Evolutionary conservation across 1,139 yeast species (phyloP), one percentile per base, ranked within the genome.

Genomic region (Suhomyces taliae): DNA sequence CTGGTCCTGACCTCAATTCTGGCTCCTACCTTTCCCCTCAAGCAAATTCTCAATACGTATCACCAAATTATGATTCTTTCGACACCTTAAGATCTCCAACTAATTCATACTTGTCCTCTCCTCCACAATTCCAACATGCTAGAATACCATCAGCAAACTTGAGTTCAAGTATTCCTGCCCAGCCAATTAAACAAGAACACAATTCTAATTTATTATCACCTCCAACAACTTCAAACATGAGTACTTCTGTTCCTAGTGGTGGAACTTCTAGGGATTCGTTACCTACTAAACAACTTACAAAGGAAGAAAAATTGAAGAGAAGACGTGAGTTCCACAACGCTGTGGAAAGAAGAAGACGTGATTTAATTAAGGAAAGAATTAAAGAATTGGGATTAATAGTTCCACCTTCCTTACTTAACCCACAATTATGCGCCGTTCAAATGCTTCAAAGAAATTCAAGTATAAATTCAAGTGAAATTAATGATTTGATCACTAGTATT

Each of bases 301-400:
- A 83, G 58, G 93, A 86, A 51, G 89, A 83, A 49, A 86, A 84
- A 57, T 61, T 85, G 47, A 78, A 79, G 53, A 76, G 93, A 57
- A 76, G 91, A 56, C 71, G 90, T 53, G 91, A 86, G 59, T 82
- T 86, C 56, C 95, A 87, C 60, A 87, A 87, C 60, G 93, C 90
- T 1, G 95, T 87, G 6, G 95, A 87, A 62, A 73, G 93, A 60
- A 76, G 91, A 61, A 75, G 95, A 62, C 74, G 95, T 55, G 95
- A 87, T 59, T 69, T 87, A 55, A 87, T 87, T 54, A 87, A 87
- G 62, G 87, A 84, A 58, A 79, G 86, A 56, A 86, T 87, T 50
- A 84, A 85, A 60, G 91, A 85, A 53, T 66, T 87, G 53, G 90
- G 91, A 1, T 65, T 76, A 32, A 70, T 86, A 41, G 88, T 86